These are phyloP conservation scores for Inosperma sp. DNA, from an alignment of 768 basidiomycete genomes.

Conservation along the genomic window DNA sequence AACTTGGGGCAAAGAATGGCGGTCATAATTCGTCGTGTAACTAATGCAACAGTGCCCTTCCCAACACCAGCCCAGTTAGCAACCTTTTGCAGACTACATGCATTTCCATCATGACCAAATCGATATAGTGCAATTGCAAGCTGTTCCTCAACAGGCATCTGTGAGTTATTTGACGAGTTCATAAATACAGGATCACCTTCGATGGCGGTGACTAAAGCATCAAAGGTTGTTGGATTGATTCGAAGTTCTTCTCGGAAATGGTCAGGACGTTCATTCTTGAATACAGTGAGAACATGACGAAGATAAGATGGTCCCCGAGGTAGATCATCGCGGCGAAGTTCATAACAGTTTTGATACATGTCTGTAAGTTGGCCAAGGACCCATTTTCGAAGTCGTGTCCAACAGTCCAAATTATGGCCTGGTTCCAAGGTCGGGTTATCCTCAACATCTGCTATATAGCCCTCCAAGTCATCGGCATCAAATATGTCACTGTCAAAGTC, in stretches of 20 bases:
- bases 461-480: no score
- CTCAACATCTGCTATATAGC: no score
- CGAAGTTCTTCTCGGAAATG: slow-evolving; percentile 28
- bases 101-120: slow-evolving; percentile 40
- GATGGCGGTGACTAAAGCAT: slow-evolving; percentile 22
- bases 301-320: no score
- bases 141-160: slow-evolving; percentile 21
- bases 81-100: slow-evolving; percentile 26
- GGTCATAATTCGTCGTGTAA: slow-evolving; percentile 25
- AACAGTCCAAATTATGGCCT: no score
- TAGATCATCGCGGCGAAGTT: no score
- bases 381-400: no score
- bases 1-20: slow-evolving; percentile 27
- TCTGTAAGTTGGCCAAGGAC: no score
- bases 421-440: no score
- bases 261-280: not conserved
- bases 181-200: slow-evolving; percentile 6
- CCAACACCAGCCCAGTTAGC: slow-evolving; percentile 35
- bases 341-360: no score
- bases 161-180: slow-evolving; percentile 4
- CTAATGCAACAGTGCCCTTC: slow-evolving; percentile 26
- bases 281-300: not conserved
- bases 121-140: slow-evolving; percentile 36
- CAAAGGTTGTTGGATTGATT: slow-evolving; percentile 31
- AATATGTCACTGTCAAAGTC: no score